phyloP scores from a whole-genome alignment of 116 monocot genomes.

The Cymodocea nodosa region DNA sequence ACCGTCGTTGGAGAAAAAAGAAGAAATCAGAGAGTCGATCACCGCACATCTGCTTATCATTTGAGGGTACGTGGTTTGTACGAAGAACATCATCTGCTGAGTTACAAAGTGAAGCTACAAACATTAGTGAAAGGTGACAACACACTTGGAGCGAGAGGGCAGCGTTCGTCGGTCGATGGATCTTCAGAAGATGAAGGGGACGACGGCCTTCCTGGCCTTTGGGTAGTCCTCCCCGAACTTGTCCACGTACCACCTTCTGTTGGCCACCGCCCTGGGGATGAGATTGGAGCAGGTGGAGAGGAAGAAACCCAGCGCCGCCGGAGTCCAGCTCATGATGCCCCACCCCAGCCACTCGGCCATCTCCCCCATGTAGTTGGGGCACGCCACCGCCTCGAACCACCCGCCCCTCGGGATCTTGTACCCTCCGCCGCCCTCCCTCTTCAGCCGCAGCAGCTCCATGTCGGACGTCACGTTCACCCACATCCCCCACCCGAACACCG shows the following conservation, averaged over 20 bases:
- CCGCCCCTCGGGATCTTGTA: conserved; percentile 72
- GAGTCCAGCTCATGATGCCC: conserved; percentile 59
- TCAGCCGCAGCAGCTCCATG: conserved; percentile 41
- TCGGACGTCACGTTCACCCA: conserved; percentile 59
- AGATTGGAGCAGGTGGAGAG: conserved; percentile 70
- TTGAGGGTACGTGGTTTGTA: too few species aligned
- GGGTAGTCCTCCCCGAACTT: conserved; percentile 73
- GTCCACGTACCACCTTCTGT: conserved; percentile 50
- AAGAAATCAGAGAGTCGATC: too few species aligned
- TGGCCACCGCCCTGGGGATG: conserved; percentile 49
- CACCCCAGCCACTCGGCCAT: conserved; percentile 81
- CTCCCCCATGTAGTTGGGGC: conserved; percentile 92
- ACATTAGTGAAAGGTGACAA: too few species aligned
- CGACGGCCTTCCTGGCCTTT: conserved; percentile 36
- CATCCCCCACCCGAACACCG: conserved; percentile 83
- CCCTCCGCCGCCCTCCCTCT: conserved; percentile 30
- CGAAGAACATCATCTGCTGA: too few species aligned
- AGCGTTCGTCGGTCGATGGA: background rate
- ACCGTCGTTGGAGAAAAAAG: too few species aligned
- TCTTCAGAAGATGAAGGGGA: conserved; percentile 54
- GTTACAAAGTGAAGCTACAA: too few species aligned
- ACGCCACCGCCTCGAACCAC: conserved; percentile 73
- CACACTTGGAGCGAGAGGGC: too few species aligned
- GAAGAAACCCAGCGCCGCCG: conserved; percentile 62
- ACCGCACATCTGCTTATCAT: too few species aligned